phyloP scores from a whole-genome alignment of 2,329 filamentous ascomycete genomes.

The Trichophyton equinum region DNA sequence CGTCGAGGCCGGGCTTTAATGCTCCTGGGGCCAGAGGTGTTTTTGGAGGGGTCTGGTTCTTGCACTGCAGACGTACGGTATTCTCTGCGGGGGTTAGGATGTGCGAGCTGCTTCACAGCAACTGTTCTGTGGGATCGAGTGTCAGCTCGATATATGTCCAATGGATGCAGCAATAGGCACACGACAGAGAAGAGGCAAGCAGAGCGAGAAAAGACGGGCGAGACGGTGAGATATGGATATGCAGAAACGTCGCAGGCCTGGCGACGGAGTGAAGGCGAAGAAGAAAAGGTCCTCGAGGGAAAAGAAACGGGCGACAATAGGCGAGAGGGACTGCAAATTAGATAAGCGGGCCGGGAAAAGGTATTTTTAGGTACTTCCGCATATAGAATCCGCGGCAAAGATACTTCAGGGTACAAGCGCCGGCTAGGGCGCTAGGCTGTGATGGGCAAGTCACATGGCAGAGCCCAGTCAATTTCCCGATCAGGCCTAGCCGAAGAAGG shows the following conservation, averaged over 20 bases:
- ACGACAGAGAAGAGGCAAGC: not conserved
- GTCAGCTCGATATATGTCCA: not conserved
- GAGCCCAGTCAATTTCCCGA: not conserved
- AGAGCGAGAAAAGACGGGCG: not conserved
- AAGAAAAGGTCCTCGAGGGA: not conserved
- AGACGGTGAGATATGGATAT: not conserved
- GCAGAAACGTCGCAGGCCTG: not conserved
- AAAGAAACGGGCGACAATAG: conserved; percentile 4
- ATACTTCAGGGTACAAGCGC: not conserved
- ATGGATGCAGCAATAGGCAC: not conserved
- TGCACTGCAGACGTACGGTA: not conserved
- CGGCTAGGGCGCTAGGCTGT: not conserved
- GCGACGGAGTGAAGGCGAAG: not conserved
- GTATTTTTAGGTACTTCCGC: not conserved
- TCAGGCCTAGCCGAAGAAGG: not conserved
- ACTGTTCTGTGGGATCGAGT: not conserved
- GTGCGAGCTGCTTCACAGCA: not conserved
- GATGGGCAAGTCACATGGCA: conserved; percentile 2
- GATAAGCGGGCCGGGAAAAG: not conserved
- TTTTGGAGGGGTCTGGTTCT: not conserved
- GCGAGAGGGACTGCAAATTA: conserved; percentile 1
- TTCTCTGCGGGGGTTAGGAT: not conserved
- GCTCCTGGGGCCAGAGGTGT: not conserved
- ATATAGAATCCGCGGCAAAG: not conserved
- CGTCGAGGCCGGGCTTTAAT: not conserved